These are phyloP conservation scores for Naganishia sp. DNA, from an alignment of 1,284 basidiomycete genomes.

Conservation along the genomic window DNA sequence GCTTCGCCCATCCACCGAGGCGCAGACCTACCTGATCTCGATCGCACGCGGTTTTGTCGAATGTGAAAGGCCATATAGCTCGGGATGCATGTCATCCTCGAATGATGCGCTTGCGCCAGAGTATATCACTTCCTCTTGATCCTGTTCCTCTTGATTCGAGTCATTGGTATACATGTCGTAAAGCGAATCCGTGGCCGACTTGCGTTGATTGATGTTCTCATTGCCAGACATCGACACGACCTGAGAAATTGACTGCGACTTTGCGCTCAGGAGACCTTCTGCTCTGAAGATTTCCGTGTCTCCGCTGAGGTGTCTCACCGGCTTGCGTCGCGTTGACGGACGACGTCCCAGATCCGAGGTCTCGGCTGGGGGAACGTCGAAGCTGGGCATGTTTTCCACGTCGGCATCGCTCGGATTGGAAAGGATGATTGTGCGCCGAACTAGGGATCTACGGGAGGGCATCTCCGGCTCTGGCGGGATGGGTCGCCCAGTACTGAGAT, in stretches of 20 bases:
- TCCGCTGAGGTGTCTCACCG: slow-evolving; percentile 16
- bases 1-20: not conserved
- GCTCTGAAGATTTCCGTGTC: slow-evolving; percentile 12
- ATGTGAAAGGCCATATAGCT: not conserved
- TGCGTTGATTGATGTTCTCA: not conserved
- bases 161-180: slow-evolving; percentile 23
- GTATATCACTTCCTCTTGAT: slow-evolving; percentile 18
- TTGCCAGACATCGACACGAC: not conserved
- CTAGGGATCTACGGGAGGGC: slow-evolving; percentile 9
- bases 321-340: slow-evolving; percentile 11
- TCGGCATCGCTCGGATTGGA: slow-evolving; percentile 1
- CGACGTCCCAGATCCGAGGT: slow-evolving; percentile 1
- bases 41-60: slow-evolving; percentile 6
- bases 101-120: slow-evolving; percentile 3
- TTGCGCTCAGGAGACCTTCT: slow-evolving; percentile 2
- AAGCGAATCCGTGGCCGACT: slow-evolving; percentile 16
- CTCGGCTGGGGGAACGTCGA: not conserved
- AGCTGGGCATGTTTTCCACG: not conserved
- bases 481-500: too few relatives aligned
- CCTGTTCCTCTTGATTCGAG: slow-evolving; percentile 4
- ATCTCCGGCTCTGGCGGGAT: too few relatives aligned
- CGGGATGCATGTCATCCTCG: not conserved
- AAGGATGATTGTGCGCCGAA: slow-evolving; percentile 28
- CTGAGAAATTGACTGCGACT: slow-evolving; percentile 20
- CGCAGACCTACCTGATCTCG: slow-evolving; percentile 1